Conservation (phyloP, 345 rosid species). For the Heritiera littoralis region DNA sequence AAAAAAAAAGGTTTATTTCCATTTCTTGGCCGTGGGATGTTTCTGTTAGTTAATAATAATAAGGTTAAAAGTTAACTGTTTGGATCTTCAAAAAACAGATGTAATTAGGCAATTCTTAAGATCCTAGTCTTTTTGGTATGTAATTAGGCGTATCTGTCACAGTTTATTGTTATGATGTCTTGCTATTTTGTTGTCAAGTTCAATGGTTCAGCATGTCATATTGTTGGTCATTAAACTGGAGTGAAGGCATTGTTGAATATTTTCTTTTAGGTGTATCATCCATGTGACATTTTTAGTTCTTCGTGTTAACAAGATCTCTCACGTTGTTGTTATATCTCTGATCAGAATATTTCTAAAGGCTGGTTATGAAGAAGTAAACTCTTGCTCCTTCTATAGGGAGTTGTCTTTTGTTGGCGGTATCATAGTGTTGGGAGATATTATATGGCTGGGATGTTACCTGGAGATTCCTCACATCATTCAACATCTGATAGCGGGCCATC, state of each 20-base stretch:
- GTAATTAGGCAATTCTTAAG: neutral
- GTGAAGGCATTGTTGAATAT: neutral
- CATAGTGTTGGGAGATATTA: constrained; percentile 21
- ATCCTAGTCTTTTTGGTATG: no score
- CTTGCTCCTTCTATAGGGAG: constrained; percentile 14
- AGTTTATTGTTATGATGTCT: constrained; percentile 7
- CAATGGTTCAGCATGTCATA: neutral
- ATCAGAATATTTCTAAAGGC: neutral
- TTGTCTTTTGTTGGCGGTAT: neutral
- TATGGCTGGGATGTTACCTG: constrained; percentile 52
- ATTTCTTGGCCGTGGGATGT: neutral
- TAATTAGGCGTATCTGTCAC: neutral
- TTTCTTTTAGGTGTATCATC: neutral
- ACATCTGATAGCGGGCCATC: constrained; percentile 47
- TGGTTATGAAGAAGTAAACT: constrained; percentile 24
- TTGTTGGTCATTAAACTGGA: neutral
- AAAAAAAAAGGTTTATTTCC: neutral
- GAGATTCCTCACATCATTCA: constrained; percentile 48
- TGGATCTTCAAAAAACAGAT: neutral
- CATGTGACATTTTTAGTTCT: neutral
- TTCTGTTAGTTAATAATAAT: neutral
- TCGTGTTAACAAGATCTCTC: neutral
- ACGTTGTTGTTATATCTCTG: neutral
- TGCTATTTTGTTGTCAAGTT: neutral
- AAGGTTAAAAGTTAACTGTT: neutral